phyloP scores from a whole-genome alignment of 441 rosid species.

The Populus hybrid region DNA sequence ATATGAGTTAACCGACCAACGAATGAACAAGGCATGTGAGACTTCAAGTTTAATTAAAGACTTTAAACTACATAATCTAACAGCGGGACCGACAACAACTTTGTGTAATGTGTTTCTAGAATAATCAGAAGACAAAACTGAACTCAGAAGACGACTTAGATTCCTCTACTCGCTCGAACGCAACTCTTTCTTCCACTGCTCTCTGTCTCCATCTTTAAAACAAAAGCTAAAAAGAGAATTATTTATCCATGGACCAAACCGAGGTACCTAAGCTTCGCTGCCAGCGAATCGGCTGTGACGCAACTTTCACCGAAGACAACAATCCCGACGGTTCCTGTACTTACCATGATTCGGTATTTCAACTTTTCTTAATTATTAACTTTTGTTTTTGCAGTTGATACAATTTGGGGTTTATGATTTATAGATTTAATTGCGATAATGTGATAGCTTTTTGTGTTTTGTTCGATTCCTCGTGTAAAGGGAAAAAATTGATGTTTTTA shows the following conservation, averaged over 20 bases:
- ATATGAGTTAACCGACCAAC: too few relatives aligned
- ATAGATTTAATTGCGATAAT: neutral
- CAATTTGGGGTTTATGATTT: neutral
- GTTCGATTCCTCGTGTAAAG: too few relatives aligned
- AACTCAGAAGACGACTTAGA: neutral
- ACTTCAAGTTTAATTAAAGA: too few relatives aligned
- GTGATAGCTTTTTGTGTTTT: neutral
- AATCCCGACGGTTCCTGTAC: slow-evolving; percentile 85
- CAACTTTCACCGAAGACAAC: slow-evolving; percentile 70
- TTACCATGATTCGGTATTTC: slow-evolving; percentile 66
- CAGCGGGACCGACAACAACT: neutral
- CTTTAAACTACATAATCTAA: too few relatives aligned
- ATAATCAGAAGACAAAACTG: neutral
- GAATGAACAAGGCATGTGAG: too few relatives aligned
- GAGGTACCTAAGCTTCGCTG: slow-evolving; percentile 49
- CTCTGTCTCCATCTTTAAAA: neutral
- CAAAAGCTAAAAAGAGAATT: neutral
- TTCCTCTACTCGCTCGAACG: neutral
- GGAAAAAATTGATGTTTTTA: too few relatives aligned
- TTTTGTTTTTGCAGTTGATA: neutral
- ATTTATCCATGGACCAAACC: slow-evolving; percentile 13
- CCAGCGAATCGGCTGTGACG: slow-evolving; percentile 91
- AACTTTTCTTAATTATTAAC: neutral
- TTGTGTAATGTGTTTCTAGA: neutral
- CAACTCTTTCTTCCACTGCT: neutral